Conservation (phyloP, 148 eudicot genomes). For the Fagopyrum tataricum region DNA sequence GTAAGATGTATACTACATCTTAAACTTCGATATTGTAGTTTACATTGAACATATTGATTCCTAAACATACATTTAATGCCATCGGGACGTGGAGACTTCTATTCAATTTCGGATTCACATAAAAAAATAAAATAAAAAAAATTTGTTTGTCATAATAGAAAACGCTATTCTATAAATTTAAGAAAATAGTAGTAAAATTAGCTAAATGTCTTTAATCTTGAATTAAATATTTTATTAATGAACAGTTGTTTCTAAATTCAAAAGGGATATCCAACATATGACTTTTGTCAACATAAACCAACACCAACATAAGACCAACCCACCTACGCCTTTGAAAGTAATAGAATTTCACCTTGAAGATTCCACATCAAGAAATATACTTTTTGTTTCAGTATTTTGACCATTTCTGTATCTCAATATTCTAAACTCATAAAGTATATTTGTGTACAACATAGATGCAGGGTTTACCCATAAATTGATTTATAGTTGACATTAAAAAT, state of each 20-base stretch:
- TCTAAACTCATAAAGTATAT: neutral
- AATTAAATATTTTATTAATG: neutral
- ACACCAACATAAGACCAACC: neutral
- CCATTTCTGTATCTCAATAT: neutral
- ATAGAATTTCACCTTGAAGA: neutral
- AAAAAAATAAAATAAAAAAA: too few relatives aligned
- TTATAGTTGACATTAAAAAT: too few relatives aligned
- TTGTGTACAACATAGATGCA: neutral
- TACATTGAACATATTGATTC: too few relatives aligned
- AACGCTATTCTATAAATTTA: too few relatives aligned
- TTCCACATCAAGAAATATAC: neutral
- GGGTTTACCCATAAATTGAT: neutral
- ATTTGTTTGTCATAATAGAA: too few relatives aligned
- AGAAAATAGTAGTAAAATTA: too few relatives aligned
- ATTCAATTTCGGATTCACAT: too few relatives aligned
- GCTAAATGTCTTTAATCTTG: too few relatives aligned
- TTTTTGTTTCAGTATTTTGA: neutral
- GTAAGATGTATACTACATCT: too few relatives aligned
- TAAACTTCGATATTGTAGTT: too few relatives aligned
- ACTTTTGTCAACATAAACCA: neutral
- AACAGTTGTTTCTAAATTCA: neutral
- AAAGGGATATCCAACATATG: neutral
- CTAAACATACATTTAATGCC: too few relatives aligned
- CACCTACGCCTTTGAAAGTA: neutral
- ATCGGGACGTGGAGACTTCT: too few relatives aligned